A percentile compares a stretch with the other conserved stretches of the same genome.
Evolutionary conservation across 768 basidiomycete species (phyloP).

Genomic region (Mycena pura): DNA sequence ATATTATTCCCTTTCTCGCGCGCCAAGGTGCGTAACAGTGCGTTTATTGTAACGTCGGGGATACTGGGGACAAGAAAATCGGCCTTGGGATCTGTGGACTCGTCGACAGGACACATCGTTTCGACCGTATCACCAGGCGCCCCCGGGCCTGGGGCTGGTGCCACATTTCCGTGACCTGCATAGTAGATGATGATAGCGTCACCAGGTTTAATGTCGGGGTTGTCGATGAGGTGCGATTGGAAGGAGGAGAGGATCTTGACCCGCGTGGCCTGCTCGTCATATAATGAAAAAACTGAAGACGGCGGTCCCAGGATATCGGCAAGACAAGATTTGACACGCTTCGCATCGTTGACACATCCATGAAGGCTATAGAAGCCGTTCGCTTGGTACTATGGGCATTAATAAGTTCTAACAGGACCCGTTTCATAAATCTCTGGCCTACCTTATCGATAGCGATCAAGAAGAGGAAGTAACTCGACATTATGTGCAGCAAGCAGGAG

Average conservation of each 20-base stretch:
- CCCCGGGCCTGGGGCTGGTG: neutral
- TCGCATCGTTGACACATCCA: neutral
- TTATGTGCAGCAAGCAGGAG: too few species aligned
- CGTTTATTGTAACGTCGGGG: constrained; percentile 14
- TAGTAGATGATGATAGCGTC: constrained; percentile 6
- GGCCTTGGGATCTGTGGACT: neutral
- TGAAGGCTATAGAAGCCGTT: too few species aligned
- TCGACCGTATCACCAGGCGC: neutral
- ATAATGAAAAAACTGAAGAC: neutral
- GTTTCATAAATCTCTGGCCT: too few species aligned
- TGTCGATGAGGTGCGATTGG: constrained; percentile 4
- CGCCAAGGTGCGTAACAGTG: constrained; percentile 3
- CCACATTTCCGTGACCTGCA: constrained; percentile 8
- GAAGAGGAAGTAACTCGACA: too few species aligned
- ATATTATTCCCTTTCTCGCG: constrained; percentile 16
- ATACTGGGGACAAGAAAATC: neutral
- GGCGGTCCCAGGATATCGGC: neutral
- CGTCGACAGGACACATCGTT: constrained; percentile 5
- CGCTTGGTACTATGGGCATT: too few species aligned
- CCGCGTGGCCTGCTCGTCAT: neutral
- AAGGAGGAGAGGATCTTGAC: neutral
- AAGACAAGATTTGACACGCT: neutral
- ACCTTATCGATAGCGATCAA: too few species aligned
- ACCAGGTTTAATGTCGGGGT: neutral
- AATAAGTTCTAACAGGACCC: too few species aligned